phyloP scores from a whole-genome alignment of 73 alveolate species.

The Chromera velia region DNA sequence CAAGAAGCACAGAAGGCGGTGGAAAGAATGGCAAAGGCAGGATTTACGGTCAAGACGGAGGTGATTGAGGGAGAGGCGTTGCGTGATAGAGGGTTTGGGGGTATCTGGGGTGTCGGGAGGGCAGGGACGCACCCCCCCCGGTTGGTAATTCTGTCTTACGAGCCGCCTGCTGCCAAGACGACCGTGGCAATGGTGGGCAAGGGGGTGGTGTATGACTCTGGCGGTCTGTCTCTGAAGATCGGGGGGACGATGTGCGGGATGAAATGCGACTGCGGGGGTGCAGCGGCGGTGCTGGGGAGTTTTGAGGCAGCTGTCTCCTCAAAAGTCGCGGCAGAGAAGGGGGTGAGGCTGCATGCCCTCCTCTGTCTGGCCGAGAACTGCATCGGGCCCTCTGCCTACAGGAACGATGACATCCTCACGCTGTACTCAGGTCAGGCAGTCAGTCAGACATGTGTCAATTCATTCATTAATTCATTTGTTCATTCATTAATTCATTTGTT shows the following conservation, averaged over 20 bases:
- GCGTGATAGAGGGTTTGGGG: too few relatives aligned
- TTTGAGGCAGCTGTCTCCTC: not conserved
- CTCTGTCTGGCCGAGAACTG: constrained; percentile 8
- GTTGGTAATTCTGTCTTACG: too few relatives aligned
- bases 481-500: not conserved
- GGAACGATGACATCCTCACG: not conserved
- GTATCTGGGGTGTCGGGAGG: too few relatives aligned
- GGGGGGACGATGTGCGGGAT: not conserved
- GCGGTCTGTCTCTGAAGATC: not conserved
- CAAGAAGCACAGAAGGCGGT: too few relatives aligned
- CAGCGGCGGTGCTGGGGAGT: not conserved
- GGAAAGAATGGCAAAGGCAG: too few relatives aligned
- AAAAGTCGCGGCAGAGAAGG: not conserved
- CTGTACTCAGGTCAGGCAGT: too few relatives aligned
- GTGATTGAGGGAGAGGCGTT: too few relatives aligned
- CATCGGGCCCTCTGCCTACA: constrained; percentile 1
- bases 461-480: not conserved
- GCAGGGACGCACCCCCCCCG: too few relatives aligned
- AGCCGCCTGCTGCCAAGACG: too few relatives aligned
- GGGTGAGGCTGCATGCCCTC: not conserved
- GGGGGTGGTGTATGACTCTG: constrained; percentile 3
- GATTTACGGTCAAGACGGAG: too few relatives aligned
- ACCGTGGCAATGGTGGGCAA: constrained; percentile 6
- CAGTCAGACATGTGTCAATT: not conserved
- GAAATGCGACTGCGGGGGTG: constrained; percentile 7